These are phyloP conservation scores for Talaromyces stipitatus DNA, from an alignment of 495 filamentous ascomycete species.

Conservation along the genomic window DNA sequence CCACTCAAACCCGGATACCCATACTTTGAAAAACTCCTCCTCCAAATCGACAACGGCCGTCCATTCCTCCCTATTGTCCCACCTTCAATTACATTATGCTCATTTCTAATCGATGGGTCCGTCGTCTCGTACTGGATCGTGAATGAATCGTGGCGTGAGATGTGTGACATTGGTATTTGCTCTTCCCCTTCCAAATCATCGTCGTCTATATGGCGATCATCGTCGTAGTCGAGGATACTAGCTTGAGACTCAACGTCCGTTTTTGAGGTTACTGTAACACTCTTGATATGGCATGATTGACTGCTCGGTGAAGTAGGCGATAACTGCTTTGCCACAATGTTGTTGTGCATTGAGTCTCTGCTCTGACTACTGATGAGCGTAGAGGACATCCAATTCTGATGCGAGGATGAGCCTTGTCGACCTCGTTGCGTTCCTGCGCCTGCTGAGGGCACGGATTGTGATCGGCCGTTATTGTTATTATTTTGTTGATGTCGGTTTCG, in stretches of 20 bases:
- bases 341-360: not conserved
- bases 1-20: not conserved
- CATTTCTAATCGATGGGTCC: not conserved
- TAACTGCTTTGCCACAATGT: too few species aligned
- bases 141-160: not conserved
- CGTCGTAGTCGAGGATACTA: not conserved
- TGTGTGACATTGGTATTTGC: not conserved
- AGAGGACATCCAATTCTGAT: not conserved
- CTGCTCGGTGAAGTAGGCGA: not conserved
- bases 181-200: not conserved
- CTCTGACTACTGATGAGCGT: not conserved
- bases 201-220: not conserved
- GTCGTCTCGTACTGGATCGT: not conserved
- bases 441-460: not conserved
- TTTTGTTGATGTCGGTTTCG: not conserved
- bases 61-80: not conserved
- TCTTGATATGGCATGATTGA: too few species aligned
- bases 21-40: conserved; percentile 2
- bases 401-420: not conserved
- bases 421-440: not conserved
- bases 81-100: not conserved
- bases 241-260: not conserved
- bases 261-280: not conserved
- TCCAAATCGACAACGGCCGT: not conserved
- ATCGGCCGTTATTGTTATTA: not conserved